Evolutionary conservation across 345 rosid genomes (phyloP), one percentile per base, ranked within the genome.

Genomic region (Microcos paniculata): DNA sequence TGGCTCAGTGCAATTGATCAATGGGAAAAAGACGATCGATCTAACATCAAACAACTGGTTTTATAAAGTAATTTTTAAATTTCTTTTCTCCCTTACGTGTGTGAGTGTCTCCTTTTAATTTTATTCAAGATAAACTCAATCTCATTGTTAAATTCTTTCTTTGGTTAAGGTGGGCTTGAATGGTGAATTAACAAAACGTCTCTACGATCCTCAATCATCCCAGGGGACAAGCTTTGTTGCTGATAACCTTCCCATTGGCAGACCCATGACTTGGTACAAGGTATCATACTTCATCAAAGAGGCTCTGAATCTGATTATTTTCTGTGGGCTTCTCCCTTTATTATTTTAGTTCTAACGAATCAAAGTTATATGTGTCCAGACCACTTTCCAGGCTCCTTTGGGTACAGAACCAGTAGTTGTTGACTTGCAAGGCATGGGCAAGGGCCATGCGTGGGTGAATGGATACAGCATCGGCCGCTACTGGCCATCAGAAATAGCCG

Each of bases 361-460:
- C 12, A 30, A 8, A 21, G 12, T 10, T 61, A 5, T 45, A 6
- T 49, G 9, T 43, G 15, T 70, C 10, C 62, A 89, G 96, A 78
- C 94, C 52, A 77, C 76, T 0, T 90, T 90, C 81, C 69, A 81
- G 70, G 65, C 92, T 30, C 93, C 92, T 6, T 3, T 78, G 26
- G 94, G 94, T 3, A 78, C 71, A 0, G 91, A 91, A 28, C 94
- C 93, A 0, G 93, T 91, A 30, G 90, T 90, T 10, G 87, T 90
- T 40, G 94, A 93, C 86, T 78, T 91, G 21, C 70, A 58, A 59
- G 94, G 97, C 16, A 65, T 91, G 48, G 92, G 97, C 28, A 93
- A 91, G 73, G 98, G 98, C 3, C 70, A 61, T 14, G 93, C 92
- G 40, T 91, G 97, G 97, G 84, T 91, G 24, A 93, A 91, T 16